These are phyloP conservation scores for Colletotrichum trifolii DNA, from an alignment of 2,329 filamentous ascomycete species.

Conservation along the genomic window DNA sequence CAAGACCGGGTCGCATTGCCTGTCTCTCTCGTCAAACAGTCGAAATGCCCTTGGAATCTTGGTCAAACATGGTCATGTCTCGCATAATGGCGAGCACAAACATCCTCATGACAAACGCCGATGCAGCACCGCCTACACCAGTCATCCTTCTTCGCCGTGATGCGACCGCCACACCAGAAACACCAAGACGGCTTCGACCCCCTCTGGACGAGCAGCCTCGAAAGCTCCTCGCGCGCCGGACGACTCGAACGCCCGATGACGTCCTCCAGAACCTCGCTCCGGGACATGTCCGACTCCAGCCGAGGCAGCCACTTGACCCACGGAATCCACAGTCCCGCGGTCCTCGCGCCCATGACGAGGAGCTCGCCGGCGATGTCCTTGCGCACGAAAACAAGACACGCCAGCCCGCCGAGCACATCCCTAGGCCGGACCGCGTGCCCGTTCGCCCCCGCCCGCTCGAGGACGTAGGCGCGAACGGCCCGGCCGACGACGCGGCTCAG, in stretches of 20 bases:
- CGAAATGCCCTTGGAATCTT: not conserved
- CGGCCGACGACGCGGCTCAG: constrained; percentile 26
- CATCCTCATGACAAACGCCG: constrained; percentile 15
- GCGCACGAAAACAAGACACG: constrained; percentile 25
- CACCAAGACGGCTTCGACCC: constrained; percentile 29
- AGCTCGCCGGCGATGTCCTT: constrained; percentile 31
- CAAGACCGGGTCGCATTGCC: no score
- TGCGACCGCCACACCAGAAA: constrained; percentile 30
- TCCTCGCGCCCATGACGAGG: constrained; percentile 30
- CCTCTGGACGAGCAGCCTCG: not conserved
- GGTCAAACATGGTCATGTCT: constrained; percentile 10
- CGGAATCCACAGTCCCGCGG: constrained; percentile 29
- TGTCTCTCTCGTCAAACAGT: no score
- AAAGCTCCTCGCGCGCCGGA: constrained; percentile 15
- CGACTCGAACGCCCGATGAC: constrained; percentile 17
- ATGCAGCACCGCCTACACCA: constrained; percentile 35
- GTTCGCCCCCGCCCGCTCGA: constrained; percentile 4
- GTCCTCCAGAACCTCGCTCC: constrained; percentile 10
- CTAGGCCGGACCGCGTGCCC: constrained; percentile 6
- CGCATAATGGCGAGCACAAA: constrained; percentile 7
- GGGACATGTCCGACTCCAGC: constrained; percentile 32
- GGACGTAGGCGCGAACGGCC: constrained; percentile 15
- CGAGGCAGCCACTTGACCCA: constrained; percentile 36
- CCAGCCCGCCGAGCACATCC: constrained; percentile 24
- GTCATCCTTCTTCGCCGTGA: constrained; percentile 6